Evolutionary conservation across 345 rosid genomes (phyloP), one percentile per base, ranked within the genome.

Genomic region (Pistacia atlantica): DNA sequence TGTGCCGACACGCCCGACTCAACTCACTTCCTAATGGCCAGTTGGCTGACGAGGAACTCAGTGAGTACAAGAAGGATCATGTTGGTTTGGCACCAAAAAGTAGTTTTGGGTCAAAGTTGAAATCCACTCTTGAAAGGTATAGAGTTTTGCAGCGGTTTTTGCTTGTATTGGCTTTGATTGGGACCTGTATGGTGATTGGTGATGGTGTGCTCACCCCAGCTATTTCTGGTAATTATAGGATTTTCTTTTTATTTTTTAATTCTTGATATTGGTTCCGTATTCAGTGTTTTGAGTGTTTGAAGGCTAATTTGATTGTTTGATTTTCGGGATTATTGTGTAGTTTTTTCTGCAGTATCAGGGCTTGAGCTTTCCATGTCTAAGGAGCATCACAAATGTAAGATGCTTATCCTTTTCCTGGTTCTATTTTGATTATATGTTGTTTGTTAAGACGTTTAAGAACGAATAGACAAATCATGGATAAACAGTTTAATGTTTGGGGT

Each of bases 181-280:
- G 98, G 79, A 90, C 98, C 63, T 94, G 95, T 87, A 94, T 94
- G 98, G 95, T 92, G 57, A 92, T 94, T 78, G 98, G 98, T 77
- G 98, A 94, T 83, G 97, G 97, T 74, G 92, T 94, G 63, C 90
- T 91, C 20, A 89, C 96, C 6, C 96, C 98, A 72, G 96, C 97
- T 4, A 82, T 94, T 81, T 94, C 97, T 20, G 98, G 98, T 94
- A 79, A 66, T n/a, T 49, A n/a, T 22, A 4, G 5, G 51, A 11
- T 80, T 74, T 38, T 5, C 65, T 80, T 71, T 16, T 60, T 69
- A 18, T 42, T 42, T 42, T 42, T 42, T 42, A 42, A 5, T 42
- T 42, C 46, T 42, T 42, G 31, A 68, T 72, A 56, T 78, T 75
- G 42, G 52, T 33, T 28, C 45, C 25, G 16, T 76, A 63, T 28